Base-by-base conservation (phyloP, 495 filamentous ascomycete species). In the Aspergillus panamensis region DNA sequence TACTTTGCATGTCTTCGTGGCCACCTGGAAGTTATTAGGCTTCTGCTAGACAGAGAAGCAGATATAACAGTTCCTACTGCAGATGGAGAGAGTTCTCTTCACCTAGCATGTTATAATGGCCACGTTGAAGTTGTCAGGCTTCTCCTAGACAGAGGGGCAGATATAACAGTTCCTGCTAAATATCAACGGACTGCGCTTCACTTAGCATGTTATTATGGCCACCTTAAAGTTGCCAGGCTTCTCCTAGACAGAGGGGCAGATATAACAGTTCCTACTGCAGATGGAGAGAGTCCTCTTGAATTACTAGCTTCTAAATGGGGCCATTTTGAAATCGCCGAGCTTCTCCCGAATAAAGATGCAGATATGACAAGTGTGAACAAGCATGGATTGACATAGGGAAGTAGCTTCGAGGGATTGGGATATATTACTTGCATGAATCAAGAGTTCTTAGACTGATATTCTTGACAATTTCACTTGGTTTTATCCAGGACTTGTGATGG, bases 241-340 rank as follows among this genome's bases (percentile, higher is more conserved):
- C 12, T 53, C n/a, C 35, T 53, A n/a, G 35, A 40, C 48, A 33
- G 25, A 31, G 29, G 25, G 0, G 48, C 33, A 21, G 53, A 55
- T 25, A 13, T 30, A 1, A 14, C 16, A 19, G 53, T n/a, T 35
- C 12, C 32, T 35, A 35, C 31, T 10, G 31, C n/a, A n/a, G 9
- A 6, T n/a, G n/a, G n/a, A n/a, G n/a, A n/a, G n/a, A n/a, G n/a
- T n/a, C n/a, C n/a, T n/a, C n/a, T n/a, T n/a, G n/a, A n/a, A n/a
- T n/a, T n/a, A n/a, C n/a, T n/a, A n/a, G n/a, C n/a, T n/a, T n/a
- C n/a, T n/a, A 6, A 2, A n/a, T n/a, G n/a, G n/a, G n/a, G n/a
- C n/a, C n/a, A n/a, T n/a, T n/a, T n/a, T n/a, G n/a, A n/a, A n/a
- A n/a, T n/a, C n/a, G n/a, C n/a, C n/a, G n/a, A n/a, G n/a, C n/a